Evolutionary conservation across 306 rosid genomes (phyloP), one percentile per base, ranked within the genome.

Genomic region (Aeschynomene evenia): DNA sequence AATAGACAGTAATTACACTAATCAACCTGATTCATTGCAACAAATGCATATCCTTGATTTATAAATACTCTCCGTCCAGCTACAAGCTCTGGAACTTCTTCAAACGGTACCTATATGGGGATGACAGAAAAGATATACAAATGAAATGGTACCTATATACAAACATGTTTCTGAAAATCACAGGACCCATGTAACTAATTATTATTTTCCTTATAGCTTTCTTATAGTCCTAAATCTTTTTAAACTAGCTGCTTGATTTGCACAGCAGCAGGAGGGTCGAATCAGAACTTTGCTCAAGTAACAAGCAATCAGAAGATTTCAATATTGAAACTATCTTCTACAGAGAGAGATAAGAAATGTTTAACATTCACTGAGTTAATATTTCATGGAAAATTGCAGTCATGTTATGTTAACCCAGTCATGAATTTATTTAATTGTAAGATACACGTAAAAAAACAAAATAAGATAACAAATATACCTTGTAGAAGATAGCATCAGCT

Each of bases 51-150:
- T 71, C 99, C 97, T 82, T 84, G 91, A 20, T 82, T 85, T 59
- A 91, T 56, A 82, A 77, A 88, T 58, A 91, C 96, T 81, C 75
- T 88, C 24, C 97, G 91, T 42, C 95, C 85, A 84, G 89, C 91
- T 40, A 91, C 95, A 53, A 94, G 99, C 74, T 88, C 96, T 63
- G 97, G 95, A 83, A 94, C 97, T 84, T 91, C 99, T 85, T 91
- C 92, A 78, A 84, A 94, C 9, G 97, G 95, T 36, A 91, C 96
- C 99, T 94, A 76, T 73, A 81, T 43, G n/a, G 60, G 37, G 70
- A 68, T 53, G 43, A 55, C 16, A 46, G 60, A 60, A 37, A 48
- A 43, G 13, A 56, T 70, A 77, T 16, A 52, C 14, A 62, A 33
- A 60, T 36, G 18, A 75, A 19, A 34, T 6, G n/a, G n/a, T n/a